Conservation (phyloP, 305 asterid species). For the Fraxinus dipetala region DNA sequence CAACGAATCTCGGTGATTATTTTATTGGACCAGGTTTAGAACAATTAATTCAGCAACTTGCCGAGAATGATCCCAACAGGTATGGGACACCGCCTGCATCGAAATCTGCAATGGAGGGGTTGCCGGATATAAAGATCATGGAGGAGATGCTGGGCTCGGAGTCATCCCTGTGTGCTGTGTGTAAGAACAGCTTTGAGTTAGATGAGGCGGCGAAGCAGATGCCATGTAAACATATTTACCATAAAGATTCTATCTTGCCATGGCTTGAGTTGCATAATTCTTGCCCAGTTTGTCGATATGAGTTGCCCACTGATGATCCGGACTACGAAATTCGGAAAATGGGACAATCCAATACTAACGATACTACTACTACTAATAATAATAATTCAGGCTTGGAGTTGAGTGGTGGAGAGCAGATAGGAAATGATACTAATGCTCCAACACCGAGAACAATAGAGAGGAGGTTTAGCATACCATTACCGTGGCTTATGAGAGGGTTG, state of each 20-base stretch:
- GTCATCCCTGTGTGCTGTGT: not conserved
- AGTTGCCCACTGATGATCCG: not conserved
- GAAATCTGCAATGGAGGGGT: not conserved
- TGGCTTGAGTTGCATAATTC: not conserved
- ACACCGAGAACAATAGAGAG: not conserved
- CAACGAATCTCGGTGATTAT: not conserved
- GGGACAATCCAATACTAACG: not conserved
- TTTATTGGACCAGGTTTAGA: not conserved
- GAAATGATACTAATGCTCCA: not conserved
- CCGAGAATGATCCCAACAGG: not conserved
- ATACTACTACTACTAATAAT: no score
- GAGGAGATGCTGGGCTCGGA: not conserved
- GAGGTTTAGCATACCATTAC: not conserved
- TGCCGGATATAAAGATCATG: not conserved
- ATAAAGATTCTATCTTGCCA: not conserved
- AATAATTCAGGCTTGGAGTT: not conserved
- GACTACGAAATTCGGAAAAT: not conserved
- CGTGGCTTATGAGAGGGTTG: not conserved
- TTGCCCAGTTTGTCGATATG: not conserved
- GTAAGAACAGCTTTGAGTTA: not conserved
- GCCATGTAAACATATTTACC: not conserved
- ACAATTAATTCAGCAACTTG: not conserved
- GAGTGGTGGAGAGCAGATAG: not conserved
- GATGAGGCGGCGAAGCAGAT: not conserved
- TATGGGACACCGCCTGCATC: not conserved